A percentile compares a stretch with the other conserved stretches of the same genome.
These are phyloP conservation scores for Meredithiella fracta DNA, from an alignment of 2,329 filamentous ascomycete species.

Conservation along the genomic window DNA sequence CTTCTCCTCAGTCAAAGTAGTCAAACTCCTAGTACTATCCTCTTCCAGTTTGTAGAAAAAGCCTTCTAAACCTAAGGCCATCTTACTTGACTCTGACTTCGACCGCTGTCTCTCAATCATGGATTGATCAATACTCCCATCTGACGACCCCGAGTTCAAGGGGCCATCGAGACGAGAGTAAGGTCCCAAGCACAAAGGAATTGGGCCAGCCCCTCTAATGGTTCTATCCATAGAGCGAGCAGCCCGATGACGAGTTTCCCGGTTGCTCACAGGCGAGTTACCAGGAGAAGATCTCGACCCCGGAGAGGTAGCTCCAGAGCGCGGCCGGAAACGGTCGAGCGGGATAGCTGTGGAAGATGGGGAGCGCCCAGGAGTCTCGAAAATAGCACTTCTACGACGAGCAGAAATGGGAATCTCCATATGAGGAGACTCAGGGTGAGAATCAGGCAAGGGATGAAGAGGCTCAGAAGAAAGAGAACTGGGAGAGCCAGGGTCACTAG, in stretches of 20 bases:
- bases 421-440: slow-evolving; percentile 37
- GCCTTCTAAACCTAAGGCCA: neutral
- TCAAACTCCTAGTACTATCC: neutral
- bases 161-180: slow-evolving; percentile 19
- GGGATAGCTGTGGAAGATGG: slow-evolving; percentile 43
- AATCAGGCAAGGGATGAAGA: slow-evolving; percentile 38
- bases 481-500: slow-evolving; percentile 39
- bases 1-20: neutral
- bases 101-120: slow-evolving; percentile 1
- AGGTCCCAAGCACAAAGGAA: slow-evolving; percentile 21
- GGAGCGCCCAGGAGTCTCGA: slow-evolving; percentile 21
- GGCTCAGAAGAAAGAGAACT: slow-evolving; percentile 24
- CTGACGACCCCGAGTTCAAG: slow-evolving; percentile 2
- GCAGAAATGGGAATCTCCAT: neutral
- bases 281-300: slow-evolving; percentile 3
- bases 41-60: neutral
- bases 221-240: slow-evolving; percentile 20
- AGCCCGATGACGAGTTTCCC: slow-evolving; percentile 22
- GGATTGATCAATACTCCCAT: neutral
- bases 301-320: slow-evolving; percentile 29
- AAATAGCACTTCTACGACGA: slow-evolving; percentile 4
- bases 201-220: slow-evolving; percentile 9
- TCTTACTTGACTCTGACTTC: neutral
- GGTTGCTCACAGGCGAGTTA: slow-evolving; percentile 7
- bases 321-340: slow-evolving; percentile 36